phyloP scores from a whole-genome alignment of 2,329 filamentous ascomycete species.

The Pestalotiopsis sp. region DNA sequence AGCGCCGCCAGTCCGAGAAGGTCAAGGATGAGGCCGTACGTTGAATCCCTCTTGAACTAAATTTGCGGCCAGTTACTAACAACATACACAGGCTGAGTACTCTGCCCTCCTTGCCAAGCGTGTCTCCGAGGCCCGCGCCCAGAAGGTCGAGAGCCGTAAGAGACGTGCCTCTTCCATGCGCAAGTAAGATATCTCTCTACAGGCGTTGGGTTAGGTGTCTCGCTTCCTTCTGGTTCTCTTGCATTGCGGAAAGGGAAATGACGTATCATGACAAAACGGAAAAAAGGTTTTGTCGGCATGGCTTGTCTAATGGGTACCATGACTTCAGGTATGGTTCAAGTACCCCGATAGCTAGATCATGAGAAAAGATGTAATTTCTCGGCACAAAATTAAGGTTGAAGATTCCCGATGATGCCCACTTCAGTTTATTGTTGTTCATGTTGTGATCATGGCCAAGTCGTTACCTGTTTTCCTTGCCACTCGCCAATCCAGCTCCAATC shows the following conservation, averaged over 20 bases:
- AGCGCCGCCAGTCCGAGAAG: conserved; percentile 96
- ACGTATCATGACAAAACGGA: conserved; percentile 30
- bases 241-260: conserved; percentile 29
- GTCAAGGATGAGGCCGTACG: conserved; percentile 98
- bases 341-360: conserved; percentile 13
- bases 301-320: conserved; percentile 7
- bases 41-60: conserved; percentile 28
- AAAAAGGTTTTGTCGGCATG: conserved; percentile 11
- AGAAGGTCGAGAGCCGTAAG: conserved; percentile 94
- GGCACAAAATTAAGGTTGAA: conserved; percentile 13
- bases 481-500: no score
- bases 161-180: conserved; percentile 93
- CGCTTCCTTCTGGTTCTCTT: conserved; percentile 37
- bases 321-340: conserved; percentile 1
- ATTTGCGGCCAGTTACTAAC: not conserved
- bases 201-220: conserved; percentile 34
- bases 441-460: not conserved
- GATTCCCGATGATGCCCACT: conserved; percentile 11
- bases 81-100: conserved; percentile 82
- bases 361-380: conserved; percentile 14
- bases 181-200: conserved; percentile 64
- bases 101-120: conserved; percentile 95
- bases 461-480: no score
- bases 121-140: conserved; percentile 92
- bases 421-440: not conserved